Base-by-base conservation (phyloP, 805 yeast genomes). In the Pichia ethanolica region DNA sequence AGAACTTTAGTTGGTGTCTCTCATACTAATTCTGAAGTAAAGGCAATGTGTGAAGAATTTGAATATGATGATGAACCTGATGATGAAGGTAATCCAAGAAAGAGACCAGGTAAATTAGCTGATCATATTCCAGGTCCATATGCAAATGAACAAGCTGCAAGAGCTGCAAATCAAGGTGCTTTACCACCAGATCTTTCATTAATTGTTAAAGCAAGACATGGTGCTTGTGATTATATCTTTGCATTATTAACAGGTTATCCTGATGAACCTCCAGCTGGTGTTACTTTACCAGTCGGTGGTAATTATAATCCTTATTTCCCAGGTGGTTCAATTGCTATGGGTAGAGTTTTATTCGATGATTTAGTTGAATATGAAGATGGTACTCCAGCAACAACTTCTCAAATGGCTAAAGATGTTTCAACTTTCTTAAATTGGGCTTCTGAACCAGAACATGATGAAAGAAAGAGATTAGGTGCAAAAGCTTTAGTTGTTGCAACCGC, bases 241-340 rank as follows among this genome's bases (percentile, higher is more conserved):
- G 73, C 97, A 33, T 74, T 93, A 66, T 83, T 93, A 71, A 93
- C 98, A 55, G 99, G 99, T 67, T 93, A 93, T 78, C 98, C 98
- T 64, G 99, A 93, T 44, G 98, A 93, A 55, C 86, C 96, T 54
- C 99, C 99, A 60, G 98, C 97, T 34, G 99, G 99, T 77, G 97
- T 88, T 53, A 78, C 70, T 46, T 77, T 93, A 62, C 95, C 98
- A 52, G 86, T 88, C 55, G 99, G 99, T 57, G 71, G 95, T 55
- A 93, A 93, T 83, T 93, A 93, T 76, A 93, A 93, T 81, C 99
- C 99, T 66, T 93, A 93, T 79, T 93, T 93, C 96, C 98, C 99
- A 70, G 98, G 98, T 74, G 98, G 99, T 59, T 79, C 97, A 40
- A 91, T 93, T 76, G 99, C 97, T 61, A 93, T 93, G 99, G 98